phyloP scores from a whole-genome alignment of 441 rosid species.

The Dalechampia spathulata region DNA sequence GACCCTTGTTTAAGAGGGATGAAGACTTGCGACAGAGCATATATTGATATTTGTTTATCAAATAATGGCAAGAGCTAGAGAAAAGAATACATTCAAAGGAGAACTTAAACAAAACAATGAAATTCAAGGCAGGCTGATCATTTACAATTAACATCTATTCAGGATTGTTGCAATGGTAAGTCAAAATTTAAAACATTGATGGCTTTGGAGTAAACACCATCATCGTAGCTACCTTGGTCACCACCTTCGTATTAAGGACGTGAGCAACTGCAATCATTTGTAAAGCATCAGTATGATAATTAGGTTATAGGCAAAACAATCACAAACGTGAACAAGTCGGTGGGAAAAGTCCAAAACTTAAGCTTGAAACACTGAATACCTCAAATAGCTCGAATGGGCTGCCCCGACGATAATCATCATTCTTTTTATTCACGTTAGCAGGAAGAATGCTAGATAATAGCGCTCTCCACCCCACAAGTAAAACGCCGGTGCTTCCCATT shows the following conservation, averaged over 20 bases:
- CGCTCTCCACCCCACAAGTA: slow-evolving; percentile 79
- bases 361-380: no score
- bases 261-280: slow-evolving; percentile 59
- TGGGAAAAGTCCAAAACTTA: no score
- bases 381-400: slow-evolving; percentile 86
- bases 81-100: neutral
- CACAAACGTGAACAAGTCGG: no score
- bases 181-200: slow-evolving; percentile 5
- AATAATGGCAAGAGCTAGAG: neutral
- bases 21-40: no score
- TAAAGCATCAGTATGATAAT: no score
- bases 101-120: neutral
- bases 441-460: slow-evolving; percentile 51
- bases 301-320: no score
- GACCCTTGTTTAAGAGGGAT: no score
- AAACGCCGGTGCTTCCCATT: slow-evolving; percentile 78
- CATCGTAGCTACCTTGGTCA: slow-evolving; percentile 17
- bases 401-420: slow-evolving; percentile 63
- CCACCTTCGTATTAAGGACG: slow-evolving; percentile 80
- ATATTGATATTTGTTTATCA: no score
- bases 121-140: neutral
- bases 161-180: slow-evolving; percentile 12
- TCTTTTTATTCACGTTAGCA: slow-evolving; percentile 43
- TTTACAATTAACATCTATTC: neutral
- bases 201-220: neutral